Conservation (phyloP, 2,329 filamentous ascomycete genomes). For the Seiridium unicorne region DNA sequence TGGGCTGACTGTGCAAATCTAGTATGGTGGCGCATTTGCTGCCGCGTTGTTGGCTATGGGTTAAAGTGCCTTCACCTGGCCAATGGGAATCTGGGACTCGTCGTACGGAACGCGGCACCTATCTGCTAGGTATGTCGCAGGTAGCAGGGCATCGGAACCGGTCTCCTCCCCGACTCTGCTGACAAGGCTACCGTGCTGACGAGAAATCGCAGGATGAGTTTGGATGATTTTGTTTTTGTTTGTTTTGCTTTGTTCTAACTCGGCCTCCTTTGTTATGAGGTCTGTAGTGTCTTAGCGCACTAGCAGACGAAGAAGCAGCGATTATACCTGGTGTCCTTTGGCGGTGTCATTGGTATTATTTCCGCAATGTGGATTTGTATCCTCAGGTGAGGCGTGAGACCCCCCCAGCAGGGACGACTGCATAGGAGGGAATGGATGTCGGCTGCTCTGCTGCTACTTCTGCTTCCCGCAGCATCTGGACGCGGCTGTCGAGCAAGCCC, state of each 20-base stretch:
- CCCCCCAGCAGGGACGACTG: neutral
- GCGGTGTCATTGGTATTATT: neutral
- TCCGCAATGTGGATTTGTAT: neutral
- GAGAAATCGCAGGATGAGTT: too few relatives aligned
- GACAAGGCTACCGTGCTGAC: neutral
- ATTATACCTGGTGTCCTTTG: slow-evolving; percentile 1
- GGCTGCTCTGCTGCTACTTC: too few relatives aligned
- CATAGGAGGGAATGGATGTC: too few relatives aligned
- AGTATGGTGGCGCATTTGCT: neutral
- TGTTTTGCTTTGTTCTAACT: too few relatives aligned
- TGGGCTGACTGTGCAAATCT: too few relatives aligned
- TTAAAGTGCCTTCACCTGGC: too few relatives aligned
- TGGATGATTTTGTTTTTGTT: too few relatives aligned
- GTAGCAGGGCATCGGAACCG: neutral
- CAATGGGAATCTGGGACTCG: neutral
- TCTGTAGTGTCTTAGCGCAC: neutral
- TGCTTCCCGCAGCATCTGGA: too few relatives aligned
- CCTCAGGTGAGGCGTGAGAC: slow-evolving; percentile 3
- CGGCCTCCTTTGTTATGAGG: neutral
- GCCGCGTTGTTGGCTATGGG: neutral
- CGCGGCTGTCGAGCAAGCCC: too few relatives aligned
- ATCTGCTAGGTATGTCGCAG: neutral
- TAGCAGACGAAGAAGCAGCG: neutral
- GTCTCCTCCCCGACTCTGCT: neutral
- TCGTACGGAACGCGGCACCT: slow-evolving; percentile 3